Percentiles rank a stretch among this genome's conserved stretches.
Evolutionary conservation across 1,284 basidiomycete species (phyloP).

Genomic region (Pascua sp.): DNA sequence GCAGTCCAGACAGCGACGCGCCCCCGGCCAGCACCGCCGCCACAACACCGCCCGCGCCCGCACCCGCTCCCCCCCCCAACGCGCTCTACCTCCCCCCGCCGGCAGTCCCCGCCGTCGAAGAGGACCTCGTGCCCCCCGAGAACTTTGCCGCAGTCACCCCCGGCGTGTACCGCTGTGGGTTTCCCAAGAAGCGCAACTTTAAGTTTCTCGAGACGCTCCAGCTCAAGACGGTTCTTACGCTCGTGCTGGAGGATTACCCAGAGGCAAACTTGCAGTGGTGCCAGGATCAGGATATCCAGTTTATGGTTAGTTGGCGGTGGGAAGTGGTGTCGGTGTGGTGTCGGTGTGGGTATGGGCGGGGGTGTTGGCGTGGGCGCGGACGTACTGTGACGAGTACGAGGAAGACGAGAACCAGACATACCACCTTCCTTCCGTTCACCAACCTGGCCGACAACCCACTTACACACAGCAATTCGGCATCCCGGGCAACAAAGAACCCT

Average conservation of each 20-base stretch:
- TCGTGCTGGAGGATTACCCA: constrained; percentile 57
- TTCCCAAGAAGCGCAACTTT: constrained; percentile 56
- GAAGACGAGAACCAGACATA: too few relatives aligned
- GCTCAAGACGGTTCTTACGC: constrained; percentile 55
- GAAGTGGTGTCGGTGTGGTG: too few relatives aligned
- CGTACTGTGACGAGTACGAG: too few relatives aligned
- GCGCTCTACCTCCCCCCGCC: constrained; percentile 47
- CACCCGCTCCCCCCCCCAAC: constrained; percentile 18
- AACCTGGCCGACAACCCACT: neutral
- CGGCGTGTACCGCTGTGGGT: constrained; percentile 54
- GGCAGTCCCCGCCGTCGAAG: constrained; percentile 36
- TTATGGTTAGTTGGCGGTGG: constrained; percentile 32
- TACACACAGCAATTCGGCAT: constrained; percentile 54
- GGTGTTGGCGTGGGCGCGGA: too few relatives aligned
- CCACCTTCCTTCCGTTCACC: neutral
- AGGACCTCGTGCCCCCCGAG: constrained; percentile 46
- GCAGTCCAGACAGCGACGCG: neutral
- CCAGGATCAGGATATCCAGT: constrained; percentile 45
- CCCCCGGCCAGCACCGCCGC: neutral
- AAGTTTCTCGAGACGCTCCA: constrained; percentile 54
- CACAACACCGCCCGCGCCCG: neutral
- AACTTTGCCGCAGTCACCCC: constrained; percentile 48
- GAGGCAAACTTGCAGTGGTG: constrained; percentile 54
- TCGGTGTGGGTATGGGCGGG: too few relatives aligned
- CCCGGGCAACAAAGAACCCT: constrained; percentile 57